Conservation (phyloP, 768 basidiomycete species). For the Mycena galericulata region DNA sequence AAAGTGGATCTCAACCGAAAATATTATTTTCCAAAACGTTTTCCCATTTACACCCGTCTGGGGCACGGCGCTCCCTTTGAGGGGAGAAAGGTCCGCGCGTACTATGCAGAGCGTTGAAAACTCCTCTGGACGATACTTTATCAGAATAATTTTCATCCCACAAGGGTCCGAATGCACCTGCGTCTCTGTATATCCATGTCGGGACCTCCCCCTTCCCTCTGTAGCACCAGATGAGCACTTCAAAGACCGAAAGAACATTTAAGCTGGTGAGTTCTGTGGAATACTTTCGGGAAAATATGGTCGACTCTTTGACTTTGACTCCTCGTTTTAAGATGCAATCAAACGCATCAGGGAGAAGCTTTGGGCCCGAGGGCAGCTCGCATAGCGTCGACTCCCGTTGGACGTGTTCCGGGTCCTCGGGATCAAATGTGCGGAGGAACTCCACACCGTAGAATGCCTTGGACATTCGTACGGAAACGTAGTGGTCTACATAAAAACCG, state of each 20-base stretch:
- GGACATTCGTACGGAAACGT: slow-evolving; percentile 84
- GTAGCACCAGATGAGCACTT: slow-evolving; percentile 89
- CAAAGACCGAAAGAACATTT: slow-evolving; percentile 81
- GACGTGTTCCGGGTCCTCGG: slow-evolving; percentile 73
- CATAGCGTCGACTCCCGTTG: slow-evolving; percentile 73
- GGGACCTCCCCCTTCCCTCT: slow-evolving; percentile 79
- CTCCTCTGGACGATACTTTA: slow-evolving; percentile 55
- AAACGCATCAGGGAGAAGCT: slow-evolving; percentile 84
- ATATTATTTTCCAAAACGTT: slow-evolving; percentile 87
- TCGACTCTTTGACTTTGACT: slow-evolving; percentile 84
- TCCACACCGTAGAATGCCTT: slow-evolving; percentile 89
- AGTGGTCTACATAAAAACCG: slow-evolving; percentile 87
- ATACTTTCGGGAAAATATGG: slow-evolving; percentile 84
- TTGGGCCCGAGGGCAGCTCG: slow-evolving; percentile 82
- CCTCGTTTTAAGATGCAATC: slow-evolving; percentile 81
- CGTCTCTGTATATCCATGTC: slow-evolving; percentile 77
- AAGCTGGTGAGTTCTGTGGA: slow-evolving; percentile 85
- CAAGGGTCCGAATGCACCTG: slow-evolving; percentile 48
- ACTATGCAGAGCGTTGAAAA: slow-evolving; percentile 86
- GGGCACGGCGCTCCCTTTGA: slow-evolving; percentile 77
- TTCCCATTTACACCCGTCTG: slow-evolving; percentile 74
- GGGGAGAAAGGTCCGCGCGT: slow-evolving; percentile 79
- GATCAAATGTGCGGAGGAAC: slow-evolving; percentile 76
- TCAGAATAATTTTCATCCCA: neutral
- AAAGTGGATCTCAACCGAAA: slow-evolving; percentile 87